Base-by-base conservation (phyloP, 1,284 basidiomycete genomes). In the Gymnopus androsaceus region DNA sequence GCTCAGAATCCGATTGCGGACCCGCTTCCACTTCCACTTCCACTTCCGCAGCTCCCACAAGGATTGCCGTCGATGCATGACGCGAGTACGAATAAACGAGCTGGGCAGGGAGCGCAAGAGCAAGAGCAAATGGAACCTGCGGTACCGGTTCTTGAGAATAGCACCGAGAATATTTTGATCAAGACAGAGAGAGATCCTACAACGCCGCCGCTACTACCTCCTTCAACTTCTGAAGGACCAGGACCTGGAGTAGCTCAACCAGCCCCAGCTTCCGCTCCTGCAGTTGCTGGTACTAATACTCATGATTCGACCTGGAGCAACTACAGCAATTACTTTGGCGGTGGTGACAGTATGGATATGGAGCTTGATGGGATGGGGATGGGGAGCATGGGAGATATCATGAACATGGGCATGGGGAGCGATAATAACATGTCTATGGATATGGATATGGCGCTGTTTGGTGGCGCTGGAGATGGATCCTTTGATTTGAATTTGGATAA, bases 301-400 rank as follows among this genome's bases (percentile, higher is more conserved):
- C n/a, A n/a, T n/a, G 44, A 46, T 46, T n/a, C 28, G 19, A 17
- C 15, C 17, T 46, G 48, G 34, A 21, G n/a, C 14, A 23, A 37
- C 30, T 50, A 38, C 25, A 66, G 74, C 57, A 75, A 78, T 64
- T 37, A 37, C 30, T 50, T 50, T 36, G 67, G 74, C 57, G 75
- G 78, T 64, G 67, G 70, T 49, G 70, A 74, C 57, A 75, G 78
- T 64, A 67, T 70, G 48, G 70, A 74, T 51, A 69, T 70, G 67
- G 71, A 69, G 33, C 33, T 44, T 25, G 40, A 25, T 31, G 40
- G 54, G 2, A 34, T 55, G 19, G 54, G 37, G 7, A 46, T 38
- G 44, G 51, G 51, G 23, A 48, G 11, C 12, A 27, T 49, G 45
- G 19, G 23, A 17, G n/a, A n/a, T n/a, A n/a, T n/a, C n/a, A n/a